Evolutionary conservation across 2,329 filamentous ascomycete species (phyloP), one percentile per base, ranked within the genome.

Genomic region (Aotearoamyces nothofagi): DNA sequence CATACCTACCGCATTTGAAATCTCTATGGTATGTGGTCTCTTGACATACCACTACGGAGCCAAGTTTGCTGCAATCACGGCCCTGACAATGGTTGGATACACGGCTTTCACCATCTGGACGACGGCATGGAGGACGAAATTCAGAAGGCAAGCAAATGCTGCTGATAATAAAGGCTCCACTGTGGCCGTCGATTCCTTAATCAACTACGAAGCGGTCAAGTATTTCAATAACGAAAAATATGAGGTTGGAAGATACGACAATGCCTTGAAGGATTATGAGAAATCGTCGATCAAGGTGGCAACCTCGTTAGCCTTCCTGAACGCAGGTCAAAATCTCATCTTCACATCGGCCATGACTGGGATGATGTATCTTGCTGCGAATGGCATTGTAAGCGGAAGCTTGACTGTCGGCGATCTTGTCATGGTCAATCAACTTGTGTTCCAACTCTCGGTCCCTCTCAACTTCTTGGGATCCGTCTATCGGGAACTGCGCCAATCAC

Each of bases 151-250:
- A 53, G 84, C 90, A 22, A 98, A 98, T 50, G 83, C 84, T 5
- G 92, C 90, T 1, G 92, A 98, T 44, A 98, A 96, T 55, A 82
- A 76, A 49, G 90, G 83, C 0, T 92, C 87, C 1, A 96, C 87
- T 0, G 83, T 96, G 5, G 87, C 87, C 0, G 86, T 96, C 2
- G 90, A 98, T 56, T 93, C 86, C 1, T 60, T 98, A 28, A 93
- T 98, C 61, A 98, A 98, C 58, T 98, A 94, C 47, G 90, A 98
- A 55, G 87, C 92, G 9, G 90, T 98, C 49, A 98, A 98, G 56
- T 93, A 96, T 58, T 98, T 96, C 60, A 98, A 98, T 60, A 98
- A 98, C 47, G 92, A 98, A 49, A 82, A 79, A 40, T 96, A 84
- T 40, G 90, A 98, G 57, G 82, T 93, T 24, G 67, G 69, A 17